A percentile compares a stretch with the other conserved stretches of the same genome.
These are phyloP conservation scores for Xylaria digitata DNA, from an alignment of 2,329 filamentous ascomycete species.

Conservation along the genomic window DNA sequence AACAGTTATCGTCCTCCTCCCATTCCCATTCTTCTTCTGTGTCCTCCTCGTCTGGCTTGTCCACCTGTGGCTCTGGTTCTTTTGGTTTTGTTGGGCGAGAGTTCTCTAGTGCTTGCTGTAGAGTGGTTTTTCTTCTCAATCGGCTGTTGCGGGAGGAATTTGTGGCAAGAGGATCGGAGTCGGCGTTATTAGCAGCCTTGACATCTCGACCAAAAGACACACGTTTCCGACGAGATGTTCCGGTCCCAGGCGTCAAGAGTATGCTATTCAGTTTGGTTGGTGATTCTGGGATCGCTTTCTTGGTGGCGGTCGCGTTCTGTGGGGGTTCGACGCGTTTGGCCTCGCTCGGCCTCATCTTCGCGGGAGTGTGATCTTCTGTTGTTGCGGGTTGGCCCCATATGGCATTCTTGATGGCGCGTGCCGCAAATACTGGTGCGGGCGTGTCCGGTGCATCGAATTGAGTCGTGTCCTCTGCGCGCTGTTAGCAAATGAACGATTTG, in stretches of 20 bases:
- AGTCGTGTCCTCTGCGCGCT: slow-evolving; percentile 55
- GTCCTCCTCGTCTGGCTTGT: slow-evolving; percentile 51
- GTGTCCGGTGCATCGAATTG: slow-evolving; percentile 71
- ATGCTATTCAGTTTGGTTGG: slow-evolving; percentile 68
- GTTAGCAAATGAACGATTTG: slow-evolving; percentile 33
- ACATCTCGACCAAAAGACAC: slow-evolving; percentile 73
- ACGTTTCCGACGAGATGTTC: slow-evolving; percentile 69
- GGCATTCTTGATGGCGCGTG: slow-evolving; percentile 71
- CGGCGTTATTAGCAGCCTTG: slow-evolving; percentile 52
- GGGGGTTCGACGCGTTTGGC: slow-evolving; percentile 51
- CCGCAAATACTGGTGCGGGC: slow-evolving; percentile 74
- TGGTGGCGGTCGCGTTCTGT: slow-evolving; percentile 33
- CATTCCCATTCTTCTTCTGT: slow-evolving; percentile 66
- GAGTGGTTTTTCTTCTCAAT: slow-evolving; percentile 43
- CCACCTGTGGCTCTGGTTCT: slow-evolving; percentile 38
- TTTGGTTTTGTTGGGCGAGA: slow-evolving; percentile 44
- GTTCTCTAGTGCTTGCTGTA: slow-evolving; percentile 49
- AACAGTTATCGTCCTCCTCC: slow-evolving; percentile 64
- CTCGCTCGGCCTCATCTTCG: slow-evolving; percentile 51
- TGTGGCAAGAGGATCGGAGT: slow-evolving; percentile 41
- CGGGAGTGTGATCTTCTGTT: slow-evolving; percentile 47
- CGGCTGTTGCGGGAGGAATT: slow-evolving; percentile 34
- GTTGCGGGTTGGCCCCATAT: slow-evolving; percentile 69
- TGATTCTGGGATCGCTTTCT: slow-evolving; percentile 51
- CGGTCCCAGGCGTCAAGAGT: slow-evolving; percentile 72